Percentiles rank a stretch among this genome's conserved stretches.
phyloP scores from a whole-genome alignment of 2,329 filamentous ascomycete species.

The Trichophyton equinum region DNA sequence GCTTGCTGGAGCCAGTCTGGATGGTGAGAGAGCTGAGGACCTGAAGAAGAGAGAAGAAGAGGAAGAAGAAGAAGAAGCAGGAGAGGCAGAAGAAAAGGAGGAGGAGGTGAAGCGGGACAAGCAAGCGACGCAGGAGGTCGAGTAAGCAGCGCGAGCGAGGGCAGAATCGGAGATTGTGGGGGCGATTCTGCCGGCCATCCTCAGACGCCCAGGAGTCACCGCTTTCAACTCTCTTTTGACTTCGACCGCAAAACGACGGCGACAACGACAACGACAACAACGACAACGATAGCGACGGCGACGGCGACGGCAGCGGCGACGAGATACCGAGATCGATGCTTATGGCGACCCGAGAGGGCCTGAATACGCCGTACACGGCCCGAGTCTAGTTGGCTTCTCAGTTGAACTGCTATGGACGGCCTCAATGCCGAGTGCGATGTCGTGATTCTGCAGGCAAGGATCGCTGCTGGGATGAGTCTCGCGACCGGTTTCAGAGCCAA shows the following conservation, averaged over 20 bases:
- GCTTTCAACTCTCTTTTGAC: neutral
- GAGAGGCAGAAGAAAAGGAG: constrained; percentile 15
- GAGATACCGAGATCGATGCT: too few species aligned
- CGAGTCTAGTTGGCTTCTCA: too few species aligned
- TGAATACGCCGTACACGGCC: too few species aligned
- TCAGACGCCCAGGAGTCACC: neutral
- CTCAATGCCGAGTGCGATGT: neutral
- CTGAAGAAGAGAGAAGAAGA: constrained; percentile 11
- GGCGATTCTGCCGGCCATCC: neutral
- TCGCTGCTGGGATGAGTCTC: neutral
- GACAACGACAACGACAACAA: too few species aligned
- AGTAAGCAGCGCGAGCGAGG: neutral
- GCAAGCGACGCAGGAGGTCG: neutral
- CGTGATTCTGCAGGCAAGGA: neutral
- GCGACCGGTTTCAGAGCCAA: neutral
- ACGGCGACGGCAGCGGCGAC: too few species aligned
- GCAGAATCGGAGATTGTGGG: neutral
- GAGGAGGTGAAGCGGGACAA: neutral
- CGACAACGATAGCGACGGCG: too few species aligned
- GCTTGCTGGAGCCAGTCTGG: constrained; percentile 13
- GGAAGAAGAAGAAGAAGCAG: constrained; percentile 16
- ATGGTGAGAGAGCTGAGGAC: constrained; percentile 15
- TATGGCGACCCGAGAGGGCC: too few species aligned
- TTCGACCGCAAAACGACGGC: too few species aligned
- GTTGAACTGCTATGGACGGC: too few species aligned